These are phyloP conservation scores for Colletotrichum sublineola DNA, from an alignment of 2,329 filamentous ascomycete genomes.

Conservation along the genomic window DNA sequence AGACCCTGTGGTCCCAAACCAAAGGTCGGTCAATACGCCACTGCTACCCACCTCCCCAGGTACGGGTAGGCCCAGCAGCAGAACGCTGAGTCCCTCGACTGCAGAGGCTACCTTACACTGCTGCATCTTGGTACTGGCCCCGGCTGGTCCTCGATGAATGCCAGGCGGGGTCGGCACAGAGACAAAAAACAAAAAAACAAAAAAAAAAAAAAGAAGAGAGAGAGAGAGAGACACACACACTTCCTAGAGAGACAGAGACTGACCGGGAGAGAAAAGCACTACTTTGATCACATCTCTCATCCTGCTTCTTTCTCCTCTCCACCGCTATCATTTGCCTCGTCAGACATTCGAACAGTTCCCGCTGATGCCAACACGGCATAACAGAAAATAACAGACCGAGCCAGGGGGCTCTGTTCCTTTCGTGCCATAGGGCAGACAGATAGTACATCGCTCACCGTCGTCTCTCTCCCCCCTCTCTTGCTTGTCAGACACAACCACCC, in stretches of 20 bases:
- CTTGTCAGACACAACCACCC: constrained; percentile 33
- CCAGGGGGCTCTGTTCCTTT: neutral
- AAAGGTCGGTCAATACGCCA: constrained; percentile 34
- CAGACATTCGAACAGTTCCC: constrained; percentile 32
- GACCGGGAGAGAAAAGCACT: constrained; percentile 35
- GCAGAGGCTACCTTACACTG: constrained; percentile 3
- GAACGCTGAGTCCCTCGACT: constrained; percentile 16
- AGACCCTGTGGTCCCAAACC: constrained; percentile 37
- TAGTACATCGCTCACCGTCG: constrained; percentile 14
- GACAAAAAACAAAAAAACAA: constrained; percentile 19
- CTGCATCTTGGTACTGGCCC: constrained; percentile 29
- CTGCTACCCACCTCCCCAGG: constrained; percentile 24
- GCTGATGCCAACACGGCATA: constrained; percentile 14
- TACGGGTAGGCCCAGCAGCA: constrained; percentile 22
- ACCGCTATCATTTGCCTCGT: constrained; percentile 17
- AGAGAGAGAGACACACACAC: constrained; percentile 19
- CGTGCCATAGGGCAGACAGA: constrained; percentile 35
- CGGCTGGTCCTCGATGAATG: constrained; percentile 25
- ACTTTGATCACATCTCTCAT: constrained; percentile 37
- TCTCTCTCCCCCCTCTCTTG: neutral
- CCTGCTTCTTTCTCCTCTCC: constrained; percentile 24
- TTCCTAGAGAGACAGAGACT: constrained; percentile 34
- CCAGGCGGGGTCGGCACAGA: constrained; percentile 21
- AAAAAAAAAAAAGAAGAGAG: constrained; percentile 8
- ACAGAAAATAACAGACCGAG: neutral